phyloP scores from a whole-genome alignment of 2,329 filamentous ascomycete species.

The Alternaria gaisen region DNA sequence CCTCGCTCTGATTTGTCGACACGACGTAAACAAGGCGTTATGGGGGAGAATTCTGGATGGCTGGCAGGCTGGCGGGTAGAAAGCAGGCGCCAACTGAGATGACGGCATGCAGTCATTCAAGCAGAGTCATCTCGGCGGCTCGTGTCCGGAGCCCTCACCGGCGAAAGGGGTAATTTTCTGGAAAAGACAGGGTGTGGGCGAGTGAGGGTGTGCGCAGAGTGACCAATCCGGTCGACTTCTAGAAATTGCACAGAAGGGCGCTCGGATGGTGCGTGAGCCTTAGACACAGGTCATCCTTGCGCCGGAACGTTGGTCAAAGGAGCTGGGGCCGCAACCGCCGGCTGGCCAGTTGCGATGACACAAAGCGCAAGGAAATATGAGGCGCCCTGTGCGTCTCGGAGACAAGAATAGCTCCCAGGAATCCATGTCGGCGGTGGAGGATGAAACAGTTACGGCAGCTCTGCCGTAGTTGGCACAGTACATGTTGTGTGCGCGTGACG shows the following conservation, averaged over 20 bases:
- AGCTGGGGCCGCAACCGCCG: constrained; percentile 42
- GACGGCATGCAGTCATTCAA: constrained; percentile 20
- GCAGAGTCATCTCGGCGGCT: constrained; percentile 30
- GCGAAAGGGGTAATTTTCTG: constrained; percentile 51
- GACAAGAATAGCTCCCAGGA: constrained; percentile 44
- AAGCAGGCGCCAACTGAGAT: constrained; percentile 22
- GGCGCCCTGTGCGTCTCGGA: constrained; percentile 35
- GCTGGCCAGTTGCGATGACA: constrained; percentile 38
- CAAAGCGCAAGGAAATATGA: constrained; percentile 38
- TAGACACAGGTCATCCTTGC: constrained; percentile 39
- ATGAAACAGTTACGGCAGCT: constrained; percentile 47
- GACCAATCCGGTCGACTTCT: constrained; percentile 38
- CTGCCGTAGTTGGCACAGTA: constrained; percentile 38
- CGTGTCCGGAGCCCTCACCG: constrained; percentile 22
- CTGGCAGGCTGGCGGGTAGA: constrained; percentile 17
- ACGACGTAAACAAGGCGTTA: constrained; percentile 3
- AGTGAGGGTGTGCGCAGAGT: constrained; percentile 37
- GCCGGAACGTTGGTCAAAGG: constrained; percentile 38
- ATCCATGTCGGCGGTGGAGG: constrained; percentile 31
- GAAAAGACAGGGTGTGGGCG: constrained; percentile 46
- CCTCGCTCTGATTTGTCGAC: constrained; percentile 6
- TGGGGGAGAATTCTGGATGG: constrained; percentile 12
- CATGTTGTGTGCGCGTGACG: background rate
- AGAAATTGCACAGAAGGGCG: constrained; percentile 50
- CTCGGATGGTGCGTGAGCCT: constrained; percentile 39